Evolutionary conservation across 306 rosid species (phyloP), one percentile per base, ranked within the genome.

Genomic region (Dryas alaskensis): DNA sequence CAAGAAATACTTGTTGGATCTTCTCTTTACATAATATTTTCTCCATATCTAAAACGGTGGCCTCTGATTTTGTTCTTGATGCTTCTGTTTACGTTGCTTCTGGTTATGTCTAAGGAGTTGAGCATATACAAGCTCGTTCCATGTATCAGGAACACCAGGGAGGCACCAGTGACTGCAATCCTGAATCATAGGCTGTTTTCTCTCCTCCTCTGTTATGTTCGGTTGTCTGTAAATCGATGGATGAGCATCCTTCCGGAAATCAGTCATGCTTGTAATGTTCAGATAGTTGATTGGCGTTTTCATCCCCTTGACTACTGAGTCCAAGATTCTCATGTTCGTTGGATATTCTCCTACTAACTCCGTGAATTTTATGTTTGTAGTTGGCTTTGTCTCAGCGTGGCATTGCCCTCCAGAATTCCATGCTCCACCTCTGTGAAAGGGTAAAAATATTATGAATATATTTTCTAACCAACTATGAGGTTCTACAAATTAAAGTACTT

Each of bases 161-260:
- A 88, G 69, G 77, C 89, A 85, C 92, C 92, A 88, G 81, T 88
- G 92, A 48, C 87, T 86, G 73, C 92, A 88, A 78, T 88, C 92
- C 72, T 88, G 89, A 69, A 51, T 44, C 48, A 82, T 73, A 1
- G 85, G 83, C 7, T 51, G 40, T 11, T 51, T 43, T 5, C 61
- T 46, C 70, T 88, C 88, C 60, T 46, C 87, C 62, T n/a, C 80
- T 4, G 85, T 77, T 74, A 83, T 62, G 43, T 86, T 80, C 37
- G 81, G 80, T 85, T 25, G 80, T 81, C 84, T 78, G 87, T 88
- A 77, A 50, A 77, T 43, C 1, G 80, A 77, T 17, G 80, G 80
- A 69, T 69, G 80, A 59, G 76, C 80, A 77, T 77, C 80, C 62
- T 68, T 69, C 6, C 76, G 39, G 7, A 77, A 69, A 60, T 77